Base-by-base conservation (phyloP, 495 filamentous ascomycete genomes). In the Daldinia decipiens region DNA sequence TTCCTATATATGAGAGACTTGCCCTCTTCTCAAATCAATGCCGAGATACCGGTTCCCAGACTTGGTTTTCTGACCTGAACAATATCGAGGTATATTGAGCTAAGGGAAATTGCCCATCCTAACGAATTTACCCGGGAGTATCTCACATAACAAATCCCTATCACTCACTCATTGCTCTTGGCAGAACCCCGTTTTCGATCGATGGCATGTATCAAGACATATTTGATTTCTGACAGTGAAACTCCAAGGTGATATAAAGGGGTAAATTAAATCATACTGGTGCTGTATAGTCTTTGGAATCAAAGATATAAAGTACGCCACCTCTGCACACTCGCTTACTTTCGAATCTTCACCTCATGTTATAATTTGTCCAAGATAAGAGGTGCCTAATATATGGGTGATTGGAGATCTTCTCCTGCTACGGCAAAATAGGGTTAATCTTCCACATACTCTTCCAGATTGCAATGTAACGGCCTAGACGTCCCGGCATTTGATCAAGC, bases 41-140 rank as follows among this genome's bases (percentile, higher is more conserved):
- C 65, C 66, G 71, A 38, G 36, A 19, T 38, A 26, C 50, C 26
- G 13, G 27, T 12, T 6, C 24, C 59, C 5, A 5, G 3, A 27
- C 21, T 57, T 60, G 15, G 40, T 31, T 54, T 15, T 62, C 65
- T 51, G 3, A 17, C 40, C 26, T 29, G 12, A 31, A 36, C 38
- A 66, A 70, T 64, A 32, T 62, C 26, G 17, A 69, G 17, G 21
- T 24, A 62, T 52, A 71, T 62, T 50, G 45, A 34, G 27, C 27
- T 27, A 5, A 53, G 21, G 24, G 31, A 54, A 55, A 54, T 43
- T 43, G 40, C 57, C 54, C 31, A 68, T 21, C 15, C 38, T 40
- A 1, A 39, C 43, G 21, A 51, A 71, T 76, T 65, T 76, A 76
- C 47, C 73, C 70, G 73, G 73, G 24, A 67, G 57, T 65, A 62